A percentile compares a stretch with the other conserved stretches of the same genome.
Evolutionary conservation across 2,329 filamentous ascomycete species (phyloP).

Genomic region (Lecanosticta acicola): DNA sequence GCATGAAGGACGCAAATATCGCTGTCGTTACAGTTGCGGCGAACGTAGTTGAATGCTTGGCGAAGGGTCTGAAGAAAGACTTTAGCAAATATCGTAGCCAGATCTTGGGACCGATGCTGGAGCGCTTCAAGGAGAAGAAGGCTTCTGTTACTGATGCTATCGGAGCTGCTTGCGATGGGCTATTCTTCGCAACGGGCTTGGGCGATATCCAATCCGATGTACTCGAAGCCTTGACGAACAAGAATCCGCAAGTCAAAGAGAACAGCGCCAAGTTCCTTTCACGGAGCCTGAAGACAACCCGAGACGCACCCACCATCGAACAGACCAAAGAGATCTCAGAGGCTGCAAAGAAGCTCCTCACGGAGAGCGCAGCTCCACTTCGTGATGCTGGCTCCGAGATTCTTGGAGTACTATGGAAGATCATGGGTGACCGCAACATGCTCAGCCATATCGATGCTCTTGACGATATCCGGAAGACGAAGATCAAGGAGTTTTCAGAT

Average conservation of each 20-base stretch:
- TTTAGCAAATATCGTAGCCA: slow-evolving; percentile 76
- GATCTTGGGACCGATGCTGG: slow-evolving; percentile 85
- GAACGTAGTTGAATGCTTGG: slow-evolving; percentile 83
- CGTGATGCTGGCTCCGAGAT: slow-evolving; percentile 87
- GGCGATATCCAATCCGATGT: slow-evolving; percentile 90
- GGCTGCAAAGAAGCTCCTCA: slow-evolving; percentile 77
- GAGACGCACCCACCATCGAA: slow-evolving; percentile 74
- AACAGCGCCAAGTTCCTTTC: slow-evolving; percentile 92
- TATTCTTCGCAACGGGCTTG: slow-evolving; percentile 62
- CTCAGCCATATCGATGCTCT: slow-evolving; percentile 83
- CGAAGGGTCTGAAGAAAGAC: slow-evolving; percentile 71
- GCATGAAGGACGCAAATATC: slow-evolving; percentile 98
- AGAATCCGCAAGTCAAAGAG: slow-evolving; percentile 96
- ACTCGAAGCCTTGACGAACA: slow-evolving; percentile 75
- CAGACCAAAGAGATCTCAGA: slow-evolving; percentile 87
- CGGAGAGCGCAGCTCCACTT: slow-evolving; percentile 79
- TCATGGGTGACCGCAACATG: slow-evolving; percentile 95
- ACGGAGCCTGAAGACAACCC: slow-evolving; percentile 74
- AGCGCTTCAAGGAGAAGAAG: slow-evolving; percentile 97
- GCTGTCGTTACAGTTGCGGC: slow-evolving; percentile 89
- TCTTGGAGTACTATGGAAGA: slow-evolving; percentile 94
- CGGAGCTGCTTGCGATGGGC: slow-evolving; percentile 71
- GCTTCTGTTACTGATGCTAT: slow-evolving; percentile 80
- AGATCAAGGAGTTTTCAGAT: slow-evolving; percentile 89
- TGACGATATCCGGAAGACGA: slow-evolving; percentile 91